Evolutionary conservation across 441 rosid species (phyloP).

Genomic region (Adansonia gregorii): DNA sequence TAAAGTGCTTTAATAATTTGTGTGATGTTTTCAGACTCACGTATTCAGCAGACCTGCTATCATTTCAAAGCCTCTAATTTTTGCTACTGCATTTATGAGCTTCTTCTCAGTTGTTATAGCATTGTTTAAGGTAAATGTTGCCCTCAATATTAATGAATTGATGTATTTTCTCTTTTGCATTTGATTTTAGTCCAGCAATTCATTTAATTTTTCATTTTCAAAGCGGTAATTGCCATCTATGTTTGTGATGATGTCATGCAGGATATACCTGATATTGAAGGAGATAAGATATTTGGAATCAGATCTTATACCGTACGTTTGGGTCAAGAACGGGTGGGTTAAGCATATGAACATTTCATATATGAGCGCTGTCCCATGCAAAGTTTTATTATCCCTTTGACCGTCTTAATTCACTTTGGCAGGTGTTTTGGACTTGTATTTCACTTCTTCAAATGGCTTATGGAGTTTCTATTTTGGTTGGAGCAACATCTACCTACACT

Average conservation of each 20-base stretch:
- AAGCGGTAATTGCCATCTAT: constrained; percentile 9
- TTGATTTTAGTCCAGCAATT: constrained; percentile 2
- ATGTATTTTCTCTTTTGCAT: neutral
- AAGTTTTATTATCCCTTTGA: neutral
- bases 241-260: constrained; percentile 33
- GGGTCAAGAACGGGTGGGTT: constrained; percentile 76
- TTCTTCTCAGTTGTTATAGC: constrained; percentile 97
- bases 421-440: constrained; percentile 96
- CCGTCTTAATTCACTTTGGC: constrained; percentile 17
- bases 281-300: constrained; percentile 86
- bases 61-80: constrained; percentile 74
- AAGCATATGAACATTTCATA: neutral
- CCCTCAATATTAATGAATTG: neutral
- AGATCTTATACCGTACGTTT: constrained; percentile 78
- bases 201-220: neutral
- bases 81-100: constrained; percentile 96
- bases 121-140: constrained; percentile 72
- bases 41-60: constrained; percentile 66
- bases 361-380: neutral
- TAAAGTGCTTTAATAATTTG: constrained; percentile 16
- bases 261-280: constrained; percentile 98
- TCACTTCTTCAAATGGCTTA: constrained; percentile 86
- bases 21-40: constrained; percentile 61
- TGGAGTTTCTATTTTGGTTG: constrained; percentile 71
- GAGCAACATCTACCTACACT: constrained; percentile 67